Evolutionary conservation across 192 early-diverging fungal species (phyloP).

Genomic region (Backusella liffmaniae): DNA sequence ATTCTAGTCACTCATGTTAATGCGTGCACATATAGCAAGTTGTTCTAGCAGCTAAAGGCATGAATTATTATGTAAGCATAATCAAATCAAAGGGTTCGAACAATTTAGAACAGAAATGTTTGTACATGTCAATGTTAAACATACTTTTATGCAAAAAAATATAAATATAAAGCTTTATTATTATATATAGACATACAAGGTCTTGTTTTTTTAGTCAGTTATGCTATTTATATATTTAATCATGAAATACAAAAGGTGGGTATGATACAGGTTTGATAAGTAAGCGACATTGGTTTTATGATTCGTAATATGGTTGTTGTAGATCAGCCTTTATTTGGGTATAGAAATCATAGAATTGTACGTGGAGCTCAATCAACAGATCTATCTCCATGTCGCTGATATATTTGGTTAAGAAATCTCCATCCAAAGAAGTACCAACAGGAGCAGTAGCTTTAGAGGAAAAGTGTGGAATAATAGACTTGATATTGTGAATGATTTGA

Average conservation of each 20-base stretch:
- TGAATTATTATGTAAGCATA: no score
- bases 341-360: slow-evolving; percentile 2
- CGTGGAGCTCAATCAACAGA: slow-evolving; percentile 3
- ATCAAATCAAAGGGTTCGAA: no score
- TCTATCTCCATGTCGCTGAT: neutral
- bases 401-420: neutral
- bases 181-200: no score
- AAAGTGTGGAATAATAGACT: neutral
- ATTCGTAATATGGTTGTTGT: neutral
- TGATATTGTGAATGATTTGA: neutral
- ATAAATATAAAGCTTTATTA: neutral
- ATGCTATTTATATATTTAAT: neutral
- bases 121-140: neutral
- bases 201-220: neutral
- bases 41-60: no score
- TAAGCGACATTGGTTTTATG: neutral
- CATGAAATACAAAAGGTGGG: neutral
- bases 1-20: no score
- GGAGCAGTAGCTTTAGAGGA: no score
- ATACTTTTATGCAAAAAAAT: neutral
- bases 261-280: neutral
- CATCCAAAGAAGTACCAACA: neutral
- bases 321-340: neutral
- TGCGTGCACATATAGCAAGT: no score
- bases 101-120: no score